Conservation (phyloP, 208 protist genomes). For the Wallacemonas sp. region DNA sequence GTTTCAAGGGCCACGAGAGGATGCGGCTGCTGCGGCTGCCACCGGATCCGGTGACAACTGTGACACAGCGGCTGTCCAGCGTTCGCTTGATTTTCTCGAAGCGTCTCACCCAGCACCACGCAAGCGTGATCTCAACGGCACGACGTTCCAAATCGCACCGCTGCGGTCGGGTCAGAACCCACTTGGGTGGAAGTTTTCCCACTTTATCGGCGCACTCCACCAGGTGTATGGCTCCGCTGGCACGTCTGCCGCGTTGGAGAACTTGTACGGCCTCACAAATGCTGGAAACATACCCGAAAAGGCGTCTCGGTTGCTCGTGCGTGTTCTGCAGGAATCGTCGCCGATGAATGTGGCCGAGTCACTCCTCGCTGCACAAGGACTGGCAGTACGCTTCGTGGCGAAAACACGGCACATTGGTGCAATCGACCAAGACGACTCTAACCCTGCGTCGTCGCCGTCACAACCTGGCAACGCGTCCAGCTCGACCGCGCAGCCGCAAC, state of each 20-base stretch:
- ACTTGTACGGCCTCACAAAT: slow-evolving; percentile 33
- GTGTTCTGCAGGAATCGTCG: slow-evolving; percentile 55
- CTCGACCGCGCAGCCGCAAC: background rate
- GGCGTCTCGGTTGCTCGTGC: slow-evolving; percentile 49
- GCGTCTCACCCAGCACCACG: slow-evolving; percentile 33
- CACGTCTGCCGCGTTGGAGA: slow-evolving; percentile 30
- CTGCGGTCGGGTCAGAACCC: slow-evolving; percentile 68
- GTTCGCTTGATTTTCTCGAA: slow-evolving; percentile 47
- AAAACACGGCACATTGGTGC: slow-evolving; percentile 39
- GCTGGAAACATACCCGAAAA: slow-evolving; percentile 32
- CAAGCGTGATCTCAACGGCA: slow-evolving; percentile 58
- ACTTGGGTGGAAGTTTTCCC: slow-evolving; percentile 84
- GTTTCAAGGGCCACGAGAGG: slow-evolving; percentile 5
- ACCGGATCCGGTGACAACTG: too few relatives aligned
- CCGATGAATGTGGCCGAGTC: slow-evolving; percentile 65
- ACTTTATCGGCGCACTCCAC: slow-evolving; percentile 81
- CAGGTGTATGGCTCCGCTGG: slow-evolving; percentile 33
- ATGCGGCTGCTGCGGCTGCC: background rate
- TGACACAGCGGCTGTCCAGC: too few relatives aligned
- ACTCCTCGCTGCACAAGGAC: slow-evolving; percentile 74
- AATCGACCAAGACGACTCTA: background rate
- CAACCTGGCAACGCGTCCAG: background rate
- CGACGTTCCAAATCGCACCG: slow-evolving; percentile 63
- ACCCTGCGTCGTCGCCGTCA: background rate
- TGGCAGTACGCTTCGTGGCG: slow-evolving; percentile 54